phyloP scores from a whole-genome alignment of 1,284 basidiomycete species.

The Ustilago shanxiensis region DNA sequence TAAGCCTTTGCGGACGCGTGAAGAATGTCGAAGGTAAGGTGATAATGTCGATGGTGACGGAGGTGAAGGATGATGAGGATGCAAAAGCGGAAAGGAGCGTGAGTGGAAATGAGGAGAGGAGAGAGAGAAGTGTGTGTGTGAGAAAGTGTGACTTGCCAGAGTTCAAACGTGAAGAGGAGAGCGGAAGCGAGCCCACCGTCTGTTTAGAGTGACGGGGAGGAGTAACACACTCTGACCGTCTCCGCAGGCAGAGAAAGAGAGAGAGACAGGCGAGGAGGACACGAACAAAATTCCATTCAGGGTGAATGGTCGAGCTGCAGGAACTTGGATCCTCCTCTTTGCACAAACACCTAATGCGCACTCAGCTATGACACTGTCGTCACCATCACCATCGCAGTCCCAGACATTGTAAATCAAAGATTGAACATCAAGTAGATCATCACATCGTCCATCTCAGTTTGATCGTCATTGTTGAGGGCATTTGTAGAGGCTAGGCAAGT shows the following conservation, averaged over 20 bases:
- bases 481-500: not conserved
- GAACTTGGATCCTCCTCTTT: not conserved
- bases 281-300: slow-evolving; percentile 13
- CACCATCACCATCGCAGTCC: no score
- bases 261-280: slow-evolving; percentile 7
- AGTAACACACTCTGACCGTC: not conserved
- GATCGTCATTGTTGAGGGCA: not conserved
- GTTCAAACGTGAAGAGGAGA: not conserved
- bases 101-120: slow-evolving; percentile 3
- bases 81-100: slow-evolving; percentile 7
- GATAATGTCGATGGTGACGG: not conserved
- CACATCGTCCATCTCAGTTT: not conserved
- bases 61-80: not conserved
- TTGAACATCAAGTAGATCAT: no score
- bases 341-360: not conserved
- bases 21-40: not conserved
- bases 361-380: not conserved
- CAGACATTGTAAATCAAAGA: no score
- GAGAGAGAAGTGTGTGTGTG: no score
- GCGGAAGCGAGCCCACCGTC: no score
- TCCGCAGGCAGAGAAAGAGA: not conserved
- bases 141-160: not conserved
- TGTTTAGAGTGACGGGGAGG: slow-evolving; percentile 1
- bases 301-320: no score
- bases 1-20: not conserved